Base-by-base conservation (phyloP, 192 early-diverging fungal genomes). In the Gamsiella multidivaricata region DNA sequence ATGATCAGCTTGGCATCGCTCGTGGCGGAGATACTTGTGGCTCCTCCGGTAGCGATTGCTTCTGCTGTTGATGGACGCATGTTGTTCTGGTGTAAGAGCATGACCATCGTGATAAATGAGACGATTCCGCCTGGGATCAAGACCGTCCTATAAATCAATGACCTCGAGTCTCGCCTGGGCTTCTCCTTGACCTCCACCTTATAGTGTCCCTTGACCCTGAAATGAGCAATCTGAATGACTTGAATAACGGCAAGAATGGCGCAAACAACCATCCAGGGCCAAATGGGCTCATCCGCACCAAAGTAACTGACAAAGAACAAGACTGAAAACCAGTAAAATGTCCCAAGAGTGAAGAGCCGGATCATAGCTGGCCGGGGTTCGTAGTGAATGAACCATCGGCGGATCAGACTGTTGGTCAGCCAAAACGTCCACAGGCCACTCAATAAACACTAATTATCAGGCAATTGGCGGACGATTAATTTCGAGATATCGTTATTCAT, bases 331-430 rank as follows among this genome's bases (percentile, higher is more conserved):
- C 85, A 89, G 51, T 75, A 87, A 31, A 87, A 83, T 22, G 79
- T 80, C 31, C 70, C 84, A 18, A 89, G 70, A 2, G 83, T 82
- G 46, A 85, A 79, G 34, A 89, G 56, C 3, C 88, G 84, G 32
- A 84, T 71, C 33, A 87, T 82, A 28, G 84, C 81, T 28, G 76
- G 85, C 12, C 71, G 80, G 2, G 84, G 72, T 49, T 89, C 86
- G 42, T 89, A 87, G 65, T 83, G 82, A 61, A 83, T 83, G 28
- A 87, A 82, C 88, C 85, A 89, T 28, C 88, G 80, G 20, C 82
- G 80, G 39, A 85, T 79, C 80, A 89, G 79, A 61, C 81, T 83
- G 10, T 82, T 87, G 11, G 85, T 83, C 17, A 89, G 50, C 54
- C 85, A 84, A 56, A 73, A 84, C 53, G 83, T 86, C 88, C 88